Evolutionary conservation across 2,329 filamentous ascomycete genomes (phyloP).

Genomic region (Alternaria infectoria): DNA sequence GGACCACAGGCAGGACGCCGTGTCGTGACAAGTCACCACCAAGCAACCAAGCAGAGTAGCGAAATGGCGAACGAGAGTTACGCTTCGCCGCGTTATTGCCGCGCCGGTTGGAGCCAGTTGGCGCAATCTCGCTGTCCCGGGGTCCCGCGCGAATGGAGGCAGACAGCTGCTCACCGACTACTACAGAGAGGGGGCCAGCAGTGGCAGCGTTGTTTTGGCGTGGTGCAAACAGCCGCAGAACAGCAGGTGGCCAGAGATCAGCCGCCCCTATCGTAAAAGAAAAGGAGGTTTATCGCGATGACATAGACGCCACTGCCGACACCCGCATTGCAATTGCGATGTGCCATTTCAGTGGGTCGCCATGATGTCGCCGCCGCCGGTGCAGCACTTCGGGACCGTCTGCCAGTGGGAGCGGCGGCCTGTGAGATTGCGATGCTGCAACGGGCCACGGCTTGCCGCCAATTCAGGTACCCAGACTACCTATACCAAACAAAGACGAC

Average conservation of each 20-base stretch:
- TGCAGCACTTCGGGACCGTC: not conserved
- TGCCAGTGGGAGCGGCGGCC: not conserved
- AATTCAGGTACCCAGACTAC: not conserved
- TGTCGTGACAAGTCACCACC: not conserved
- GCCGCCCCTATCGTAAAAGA: not conserved
- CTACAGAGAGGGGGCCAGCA: not conserved
- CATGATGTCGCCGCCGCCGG: not conserved
- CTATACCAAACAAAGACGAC: not conserved
- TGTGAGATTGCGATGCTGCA: slow-evolving; percentile 10
- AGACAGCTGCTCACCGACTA: slow-evolving; percentile 3
- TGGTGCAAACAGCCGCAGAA: not conserved
- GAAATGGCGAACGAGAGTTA: not conserved
- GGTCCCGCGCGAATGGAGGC: slow-evolving; percentile 1
- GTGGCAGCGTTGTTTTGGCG: not conserved
- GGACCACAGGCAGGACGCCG: not conserved
- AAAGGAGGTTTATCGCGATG: not conserved
- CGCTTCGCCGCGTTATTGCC: slow-evolving; percentile 10
- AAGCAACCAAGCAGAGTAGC: slow-evolving; percentile 4
- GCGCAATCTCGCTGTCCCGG: slow-evolving; percentile 14
- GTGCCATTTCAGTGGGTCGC: slow-evolving; percentile 3
- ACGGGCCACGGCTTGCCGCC: slow-evolving; percentile 3
- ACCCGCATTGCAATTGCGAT: slow-evolving; percentile 12
- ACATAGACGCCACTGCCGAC: slow-evolving; percentile 4
- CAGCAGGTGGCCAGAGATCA: not conserved
- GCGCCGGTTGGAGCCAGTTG: slow-evolving; percentile 12